phyloP scores from a whole-genome alignment of 495 filamentous ascomycete species.

The Aspergillus conjunctus region DNA sequence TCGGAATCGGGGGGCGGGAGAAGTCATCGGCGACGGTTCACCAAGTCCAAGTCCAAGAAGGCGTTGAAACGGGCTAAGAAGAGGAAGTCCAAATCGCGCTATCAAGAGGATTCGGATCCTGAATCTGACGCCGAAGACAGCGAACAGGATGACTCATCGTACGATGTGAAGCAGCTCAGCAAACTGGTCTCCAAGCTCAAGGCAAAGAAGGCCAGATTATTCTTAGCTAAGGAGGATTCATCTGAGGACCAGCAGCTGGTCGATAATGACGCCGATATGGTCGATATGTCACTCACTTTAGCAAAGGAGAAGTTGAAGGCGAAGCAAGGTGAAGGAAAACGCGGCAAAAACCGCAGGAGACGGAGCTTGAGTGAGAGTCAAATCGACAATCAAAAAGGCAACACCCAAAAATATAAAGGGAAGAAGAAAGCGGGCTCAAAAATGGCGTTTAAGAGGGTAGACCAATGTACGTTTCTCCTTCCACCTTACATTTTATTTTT shows the following conservation, averaged over 20 bases:
- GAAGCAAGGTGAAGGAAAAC: conserved; percentile 26
- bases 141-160: conserved; percentile 30
- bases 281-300: conserved; percentile 24
- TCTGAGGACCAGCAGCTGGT: conserved; percentile 31
- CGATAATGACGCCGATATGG: conserved; percentile 23
- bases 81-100: conserved; percentile 45
- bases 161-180: conserved; percentile 47
- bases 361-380: conserved; percentile 20
- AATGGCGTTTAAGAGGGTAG: conserved; percentile 82
- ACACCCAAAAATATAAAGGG: conserved; percentile 28
- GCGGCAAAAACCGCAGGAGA: conserved; percentile 27
- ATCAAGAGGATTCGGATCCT: conserved; percentile 37
- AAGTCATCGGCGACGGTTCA: conserved; percentile 33
- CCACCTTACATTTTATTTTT: not conserved
- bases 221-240: conserved; percentile 32
- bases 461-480: conserved; percentile 58
- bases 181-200: conserved; percentile 55
- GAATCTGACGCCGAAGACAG: conserved; percentile 32
- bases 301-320: conserved; percentile 31
- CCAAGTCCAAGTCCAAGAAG: conserved; percentile 53
- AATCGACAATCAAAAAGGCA: conserved; percentile 18
- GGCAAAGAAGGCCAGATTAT: conserved; percentile 43
- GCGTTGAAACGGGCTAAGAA: conserved; percentile 41
- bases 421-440: conserved; percentile 60
- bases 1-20: conserved; percentile 42